These are phyloP conservation scores for Tolypocladium endophyticum DNA, from an alignment of 2,329 filamentous ascomycete species.

Conservation along the genomic window DNA sequence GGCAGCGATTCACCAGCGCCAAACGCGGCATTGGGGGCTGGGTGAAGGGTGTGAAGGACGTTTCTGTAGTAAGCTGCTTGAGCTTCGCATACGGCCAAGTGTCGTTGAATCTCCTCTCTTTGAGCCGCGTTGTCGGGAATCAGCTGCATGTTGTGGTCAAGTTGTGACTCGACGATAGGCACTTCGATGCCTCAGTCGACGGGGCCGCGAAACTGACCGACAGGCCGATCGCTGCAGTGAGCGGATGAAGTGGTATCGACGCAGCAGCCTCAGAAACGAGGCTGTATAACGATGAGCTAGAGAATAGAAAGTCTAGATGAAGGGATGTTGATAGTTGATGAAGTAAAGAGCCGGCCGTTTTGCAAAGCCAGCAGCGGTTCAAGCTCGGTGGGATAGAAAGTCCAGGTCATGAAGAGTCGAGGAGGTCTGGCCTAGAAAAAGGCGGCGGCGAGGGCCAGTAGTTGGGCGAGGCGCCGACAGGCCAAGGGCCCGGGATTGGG, in stretches of 20 bases:
- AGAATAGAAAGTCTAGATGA: neutral
- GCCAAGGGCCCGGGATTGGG: neutral
- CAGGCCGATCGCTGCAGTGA: neutral
- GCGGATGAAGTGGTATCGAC: neutral
- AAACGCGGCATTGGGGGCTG: neutral
- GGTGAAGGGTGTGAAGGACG: neutral
- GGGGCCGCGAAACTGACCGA: neutral
- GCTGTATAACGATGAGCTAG: neutral
- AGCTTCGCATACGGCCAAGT: neutral
- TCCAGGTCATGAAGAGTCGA: neutral
- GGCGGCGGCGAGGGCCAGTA: neutral
- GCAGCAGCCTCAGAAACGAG: neutral
- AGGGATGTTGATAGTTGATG: neutral
- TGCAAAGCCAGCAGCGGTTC: neutral
- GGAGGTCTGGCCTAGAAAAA: neutral
- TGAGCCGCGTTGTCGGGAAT: neutral
- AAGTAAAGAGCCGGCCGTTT: neutral
- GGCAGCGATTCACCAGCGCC: neutral
- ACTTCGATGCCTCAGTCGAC: neutral
- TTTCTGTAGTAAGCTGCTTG: neutral
- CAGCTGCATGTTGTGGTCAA: neutral
- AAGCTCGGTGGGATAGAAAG: neutral
- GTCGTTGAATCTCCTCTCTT: constrained; percentile 1
- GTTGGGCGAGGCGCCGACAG: neutral
- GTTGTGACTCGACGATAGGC: neutral